Percentiles rank a stretch among this genome's conserved stretches.
Conservation (phyloP, 331 rosid species). For the Phaseolus coccineus region DNA sequence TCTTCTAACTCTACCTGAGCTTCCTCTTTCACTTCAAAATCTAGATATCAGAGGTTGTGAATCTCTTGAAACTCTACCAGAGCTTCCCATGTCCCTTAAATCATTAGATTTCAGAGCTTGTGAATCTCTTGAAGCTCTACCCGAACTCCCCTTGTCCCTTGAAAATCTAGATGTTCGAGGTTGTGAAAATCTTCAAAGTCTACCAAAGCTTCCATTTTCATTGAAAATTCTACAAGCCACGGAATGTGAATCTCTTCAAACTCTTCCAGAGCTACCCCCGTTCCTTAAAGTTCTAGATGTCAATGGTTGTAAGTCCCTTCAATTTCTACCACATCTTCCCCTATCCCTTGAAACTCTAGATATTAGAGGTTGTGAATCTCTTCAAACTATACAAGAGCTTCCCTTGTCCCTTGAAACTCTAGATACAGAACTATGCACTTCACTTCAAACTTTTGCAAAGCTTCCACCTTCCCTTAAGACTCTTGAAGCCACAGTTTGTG, state of each 20-base stretch:
- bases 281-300: not conserved
- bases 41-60: not conserved
- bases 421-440: not conserved
- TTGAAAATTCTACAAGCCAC: no score
- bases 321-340: not conserved
- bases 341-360: not conserved
- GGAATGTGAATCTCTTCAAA: not conserved
- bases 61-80: not conserved
- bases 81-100: not conserved
- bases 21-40: no score
- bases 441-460: not conserved
- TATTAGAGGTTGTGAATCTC: no score
- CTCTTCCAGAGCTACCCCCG: not conserved
- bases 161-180: not conserved
- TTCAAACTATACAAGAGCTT: not conserved
- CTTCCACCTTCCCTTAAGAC: not conserved
- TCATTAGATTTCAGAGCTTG: not conserved
- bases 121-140: not conserved
- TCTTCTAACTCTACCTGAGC: not conserved
- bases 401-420: not conserved
- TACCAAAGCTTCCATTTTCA: not conserved
- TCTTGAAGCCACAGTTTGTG: no score
- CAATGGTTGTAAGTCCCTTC: not conserved
- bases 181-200: not conserved
- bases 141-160: not conserved